These are phyloP conservation scores for Paramecium tetraurelia DNA, from an alignment of 73 alveolate species.

Conservation along the genomic window DNA sequence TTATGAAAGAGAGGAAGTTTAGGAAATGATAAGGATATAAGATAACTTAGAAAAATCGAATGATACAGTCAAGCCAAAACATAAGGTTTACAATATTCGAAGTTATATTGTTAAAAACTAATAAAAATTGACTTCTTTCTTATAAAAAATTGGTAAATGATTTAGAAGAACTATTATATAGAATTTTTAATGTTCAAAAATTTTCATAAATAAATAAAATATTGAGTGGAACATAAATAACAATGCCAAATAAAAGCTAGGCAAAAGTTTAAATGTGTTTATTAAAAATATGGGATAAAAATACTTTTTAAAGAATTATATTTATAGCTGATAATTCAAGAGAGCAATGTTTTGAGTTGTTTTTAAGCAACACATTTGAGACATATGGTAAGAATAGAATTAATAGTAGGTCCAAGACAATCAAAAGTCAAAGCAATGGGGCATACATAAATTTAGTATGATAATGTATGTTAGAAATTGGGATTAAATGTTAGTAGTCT, in stretches of 20 bases:
- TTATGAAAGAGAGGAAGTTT: constrained; percentile 37
- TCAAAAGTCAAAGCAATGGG: constrained; percentile 28
- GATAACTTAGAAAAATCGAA: constrained; percentile 36
- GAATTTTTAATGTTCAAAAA: not conserved
- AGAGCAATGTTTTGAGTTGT: constrained; percentile 16
- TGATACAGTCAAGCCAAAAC: constrained; percentile 35
- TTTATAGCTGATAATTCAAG: constrained; percentile 37
- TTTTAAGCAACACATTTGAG: not conserved
- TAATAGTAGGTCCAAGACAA: constrained; percentile 13
- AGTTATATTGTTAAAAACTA: not conserved
- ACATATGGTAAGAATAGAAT: not conserved
- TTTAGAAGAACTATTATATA: not conserved
- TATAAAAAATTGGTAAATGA: constrained; percentile 6
- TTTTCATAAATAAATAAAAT: not conserved
- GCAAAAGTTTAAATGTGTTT: constrained; percentile 27
- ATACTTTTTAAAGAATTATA: not conserved
- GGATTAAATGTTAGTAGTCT: not conserved
- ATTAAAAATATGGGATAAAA: constrained; percentile 29
- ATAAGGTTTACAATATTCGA: not conserved
- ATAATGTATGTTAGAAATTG: not conserved
- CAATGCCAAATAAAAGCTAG: constrained; percentile 18
- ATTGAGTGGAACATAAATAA: not conserved
- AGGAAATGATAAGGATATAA: not conserved
- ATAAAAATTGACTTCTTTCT: not conserved
- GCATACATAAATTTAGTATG: not conserved